These are phyloP conservation scores for Platanthera guangdongensis DNA, from an alignment of 106 monocot species.

Conservation along the genomic window DNA sequence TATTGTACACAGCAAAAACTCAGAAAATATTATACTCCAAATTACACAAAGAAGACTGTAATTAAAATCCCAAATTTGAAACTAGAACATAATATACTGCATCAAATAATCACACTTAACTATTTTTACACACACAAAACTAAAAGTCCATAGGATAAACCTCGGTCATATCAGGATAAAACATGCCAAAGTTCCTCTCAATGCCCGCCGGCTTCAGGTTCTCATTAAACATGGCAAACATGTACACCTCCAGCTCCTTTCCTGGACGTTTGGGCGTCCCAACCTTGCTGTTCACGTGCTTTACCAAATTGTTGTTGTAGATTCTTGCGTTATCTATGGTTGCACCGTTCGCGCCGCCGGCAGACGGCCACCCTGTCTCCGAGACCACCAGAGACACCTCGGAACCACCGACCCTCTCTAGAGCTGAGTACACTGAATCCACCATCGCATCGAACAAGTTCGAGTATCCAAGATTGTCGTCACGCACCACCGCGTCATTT, in stretches of 20 bases:
- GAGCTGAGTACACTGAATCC: conserved; percentile 8
- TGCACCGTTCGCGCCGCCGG: conserved; percentile 9
- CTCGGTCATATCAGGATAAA: conserved; percentile 17
- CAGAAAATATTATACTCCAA: too few relatives aligned
- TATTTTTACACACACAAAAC: neutral
- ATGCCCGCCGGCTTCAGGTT: conserved; percentile 5
- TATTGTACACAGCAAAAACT: too few relatives aligned
- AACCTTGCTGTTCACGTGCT: conserved; percentile 1
- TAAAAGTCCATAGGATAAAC: conserved; percentile 15
- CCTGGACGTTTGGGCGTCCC: conserved; percentile 18
- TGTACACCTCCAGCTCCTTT: conserved; percentile 3
- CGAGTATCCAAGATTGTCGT: conserved; percentile 13
- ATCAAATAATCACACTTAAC: too few relatives aligned
- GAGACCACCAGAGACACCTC: conserved; percentile 6
- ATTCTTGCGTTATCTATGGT: conserved; percentile 13
- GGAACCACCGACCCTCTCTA: neutral
- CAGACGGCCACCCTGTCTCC: conserved; percentile 25
- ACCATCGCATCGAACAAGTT: conserved; percentile 23
- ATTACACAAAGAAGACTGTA: too few relatives aligned
- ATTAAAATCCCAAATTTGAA: too few relatives aligned
- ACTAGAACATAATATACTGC: too few relatives aligned
- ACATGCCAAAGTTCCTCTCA: conserved; percentile 20
- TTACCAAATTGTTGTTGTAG: conserved; percentile 19
- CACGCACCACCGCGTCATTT: conserved; percentile 8
- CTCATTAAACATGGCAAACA: conserved; percentile 25